A percentile compares a stretch with the other conserved stretches of the same genome.
Conservation (phyloP, 2,329 filamentous ascomycete species). For the Fusarium poae region DNA sequence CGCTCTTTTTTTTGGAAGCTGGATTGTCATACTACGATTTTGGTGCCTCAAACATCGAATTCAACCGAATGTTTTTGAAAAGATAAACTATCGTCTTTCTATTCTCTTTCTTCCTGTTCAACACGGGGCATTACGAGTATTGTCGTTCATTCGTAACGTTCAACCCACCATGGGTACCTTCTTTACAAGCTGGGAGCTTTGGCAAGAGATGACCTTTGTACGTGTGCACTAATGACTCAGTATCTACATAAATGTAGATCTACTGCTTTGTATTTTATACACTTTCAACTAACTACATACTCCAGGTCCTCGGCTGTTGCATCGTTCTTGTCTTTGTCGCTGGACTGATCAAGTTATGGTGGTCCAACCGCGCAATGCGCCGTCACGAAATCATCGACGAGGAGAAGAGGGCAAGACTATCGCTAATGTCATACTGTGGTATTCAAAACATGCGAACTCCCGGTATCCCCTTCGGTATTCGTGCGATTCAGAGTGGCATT, state of each 20-base stretch:
- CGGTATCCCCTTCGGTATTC: slow-evolving; percentile 86
- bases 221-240: slow-evolving; percentile 54
- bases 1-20: slow-evolving; percentile 40
- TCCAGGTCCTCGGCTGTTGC: slow-evolving; percentile 74
- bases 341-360: slow-evolving; percentile 76
- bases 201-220: slow-evolving; percentile 93
- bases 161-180: slow-evolving; percentile 60
- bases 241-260: background rate
- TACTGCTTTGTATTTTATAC: background rate
- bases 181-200: slow-evolving; percentile 79
- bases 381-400: slow-evolving; percentile 75
- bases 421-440: slow-evolving; percentile 68
- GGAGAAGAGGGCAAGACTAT: slow-evolving; percentile 68
- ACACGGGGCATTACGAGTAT: background rate
- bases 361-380: slow-evolving; percentile 66
- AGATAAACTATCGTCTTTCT: slow-evolving; percentile 17
- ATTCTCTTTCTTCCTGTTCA: slow-evolving; percentile 5
- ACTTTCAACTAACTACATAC: slow-evolving; percentile 6
- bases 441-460: slow-evolving; percentile 57
- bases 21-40: slow-evolving; percentile 38
- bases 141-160: slow-evolving; percentile 1
- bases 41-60: slow-evolving; percentile 28
- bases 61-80: slow-evolving; percentile 22
- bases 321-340: slow-evolving; percentile 78
- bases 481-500: slow-evolving; percentile 85